Percentiles rank a stretch among this genome's conserved stretches.
Conservation (phyloP, 2,329 filamentous ascomycete species). For the Colletotrichum cereale region DNA sequence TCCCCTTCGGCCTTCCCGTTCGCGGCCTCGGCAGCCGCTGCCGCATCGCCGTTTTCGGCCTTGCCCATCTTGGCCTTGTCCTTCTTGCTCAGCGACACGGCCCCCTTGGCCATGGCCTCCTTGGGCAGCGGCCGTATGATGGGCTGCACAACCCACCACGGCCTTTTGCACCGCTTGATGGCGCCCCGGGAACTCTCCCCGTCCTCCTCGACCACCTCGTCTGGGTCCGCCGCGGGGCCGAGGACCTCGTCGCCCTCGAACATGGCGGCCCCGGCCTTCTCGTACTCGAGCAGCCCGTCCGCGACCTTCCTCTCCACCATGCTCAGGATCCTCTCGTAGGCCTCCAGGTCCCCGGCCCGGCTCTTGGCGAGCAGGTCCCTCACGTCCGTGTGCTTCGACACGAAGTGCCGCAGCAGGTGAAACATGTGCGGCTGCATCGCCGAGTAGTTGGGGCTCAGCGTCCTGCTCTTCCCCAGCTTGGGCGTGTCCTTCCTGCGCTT, state of each 20-base stretch:
- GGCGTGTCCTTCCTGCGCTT: conserved; percentile 58
- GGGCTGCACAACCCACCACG: conserved; percentile 92
- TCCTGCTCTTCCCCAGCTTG: conserved; percentile 51
- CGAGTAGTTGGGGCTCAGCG: conserved; percentile 79
- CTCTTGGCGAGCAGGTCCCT: conserved; percentile 84
- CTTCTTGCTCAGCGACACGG: conserved; percentile 81
- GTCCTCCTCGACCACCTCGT: conserved; percentile 52
- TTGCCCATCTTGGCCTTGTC: conserved; percentile 61
- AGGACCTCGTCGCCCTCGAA: conserved; percentile 55
- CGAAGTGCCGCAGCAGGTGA: conserved; percentile 86
- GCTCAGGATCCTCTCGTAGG: conserved; percentile 80
- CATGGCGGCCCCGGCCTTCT: conserved; percentile 63
- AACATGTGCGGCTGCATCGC: conserved; percentile 94
- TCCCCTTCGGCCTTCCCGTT: conserved; percentile 3
- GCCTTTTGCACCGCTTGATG: conserved; percentile 79
- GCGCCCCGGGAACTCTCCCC: conserved; percentile 74
- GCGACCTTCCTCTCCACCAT: conserved; percentile 83
- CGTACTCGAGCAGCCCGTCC: conserved; percentile 77
- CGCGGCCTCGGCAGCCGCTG: conserved; percentile 22
- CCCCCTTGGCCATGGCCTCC: conserved; percentile 87
- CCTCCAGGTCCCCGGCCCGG: conserved; percentile 77
- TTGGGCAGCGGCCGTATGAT: conserved; percentile 88
- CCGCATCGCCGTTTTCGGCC: conserved; percentile 44
- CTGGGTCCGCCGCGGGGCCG: conserved; percentile 41
- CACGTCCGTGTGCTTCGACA: conserved; percentile 84